phyloP scores from a whole-genome alignment of 2,329 filamentous ascomycete genomes.

The Exophiala sp. region DNA sequence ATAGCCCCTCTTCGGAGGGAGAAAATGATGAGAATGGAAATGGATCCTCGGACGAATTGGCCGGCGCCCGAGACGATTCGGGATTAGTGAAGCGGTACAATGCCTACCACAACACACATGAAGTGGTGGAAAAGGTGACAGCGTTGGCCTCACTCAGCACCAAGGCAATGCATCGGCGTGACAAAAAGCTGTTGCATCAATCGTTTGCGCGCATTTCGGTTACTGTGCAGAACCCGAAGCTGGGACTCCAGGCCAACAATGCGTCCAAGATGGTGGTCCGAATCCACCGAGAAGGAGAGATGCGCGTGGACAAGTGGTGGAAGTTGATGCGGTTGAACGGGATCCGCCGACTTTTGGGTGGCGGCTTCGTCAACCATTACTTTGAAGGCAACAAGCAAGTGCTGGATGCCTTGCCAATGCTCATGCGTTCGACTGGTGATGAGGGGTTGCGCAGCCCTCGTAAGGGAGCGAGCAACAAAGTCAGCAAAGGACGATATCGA shows the following conservation, averaged over 20 bases:
- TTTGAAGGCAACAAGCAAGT: slow-evolving; percentile 55
- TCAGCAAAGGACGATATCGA: slow-evolving; percentile 21
- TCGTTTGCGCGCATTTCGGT: slow-evolving; percentile 62
- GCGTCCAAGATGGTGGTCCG: slow-evolving; percentile 58
- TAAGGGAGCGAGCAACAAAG: slow-evolving; percentile 17
- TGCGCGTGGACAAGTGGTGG: slow-evolving; percentile 68
- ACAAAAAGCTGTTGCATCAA: slow-evolving; percentile 60
- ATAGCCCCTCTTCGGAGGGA: slow-evolving; percentile 43
- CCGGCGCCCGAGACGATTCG: slow-evolving; percentile 31
- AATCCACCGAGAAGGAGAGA: slow-evolving; percentile 53
- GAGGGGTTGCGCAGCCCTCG: slow-evolving; percentile 25
- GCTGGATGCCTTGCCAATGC: slow-evolving; percentile 52
- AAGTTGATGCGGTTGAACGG: slow-evolving; percentile 60
- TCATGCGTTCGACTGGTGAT: slow-evolving; percentile 31
- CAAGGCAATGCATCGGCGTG: slow-evolving; percentile 59
- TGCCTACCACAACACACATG: slow-evolving; percentile 58
- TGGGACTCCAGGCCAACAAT: slow-evolving; percentile 61
- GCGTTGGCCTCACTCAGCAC: slow-evolving; percentile 56
- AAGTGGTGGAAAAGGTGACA: slow-evolving; percentile 55
- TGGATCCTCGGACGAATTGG: slow-evolving; percentile 41
- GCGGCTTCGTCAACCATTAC: slow-evolving; percentile 59
- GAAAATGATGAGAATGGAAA: slow-evolving; percentile 41
- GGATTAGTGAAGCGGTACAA: slow-evolving; percentile 58
- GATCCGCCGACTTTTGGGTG: slow-evolving; percentile 55
- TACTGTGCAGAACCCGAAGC: slow-evolving; percentile 60